These are phyloP conservation scores for Perilla frutescens DNA, from an alignment of 257 asterid genomes.

Conservation along the genomic window DNA sequence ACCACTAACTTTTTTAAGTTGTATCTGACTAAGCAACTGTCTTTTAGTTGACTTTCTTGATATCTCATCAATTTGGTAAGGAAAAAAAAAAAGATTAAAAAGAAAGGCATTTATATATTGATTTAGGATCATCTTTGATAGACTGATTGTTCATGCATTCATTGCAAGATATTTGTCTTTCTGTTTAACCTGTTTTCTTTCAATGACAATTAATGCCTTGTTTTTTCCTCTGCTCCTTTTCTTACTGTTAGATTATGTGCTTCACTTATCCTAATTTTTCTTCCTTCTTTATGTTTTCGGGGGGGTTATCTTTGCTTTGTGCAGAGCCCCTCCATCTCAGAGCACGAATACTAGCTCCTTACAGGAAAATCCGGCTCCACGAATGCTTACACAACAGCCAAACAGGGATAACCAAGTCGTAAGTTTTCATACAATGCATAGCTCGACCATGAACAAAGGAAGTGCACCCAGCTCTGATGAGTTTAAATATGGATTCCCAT, in stretches of 20 bases:
- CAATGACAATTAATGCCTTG: background rate
- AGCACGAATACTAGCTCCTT: slow-evolving; percentile 38
- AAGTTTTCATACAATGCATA: slow-evolving; percentile 35
- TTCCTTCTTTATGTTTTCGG: background rate
- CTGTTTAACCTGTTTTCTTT: background rate
- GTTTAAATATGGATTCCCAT: slow-evolving; percentile 82
- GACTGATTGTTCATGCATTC: background rate
- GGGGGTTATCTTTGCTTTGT: slow-evolving; percentile 10
- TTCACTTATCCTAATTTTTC: background rate
- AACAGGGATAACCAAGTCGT: slow-evolving; percentile 42
- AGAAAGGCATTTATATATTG: background rate
- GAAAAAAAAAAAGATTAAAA: too few species aligned
- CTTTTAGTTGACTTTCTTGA: background rate
- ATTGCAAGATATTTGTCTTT: background rate
- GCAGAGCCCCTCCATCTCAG: slow-evolving; percentile 49
- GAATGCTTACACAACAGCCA: slow-evolving; percentile 48
- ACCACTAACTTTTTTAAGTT: too few species aligned
- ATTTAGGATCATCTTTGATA: background rate
- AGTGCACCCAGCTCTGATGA: slow-evolving; percentile 53
- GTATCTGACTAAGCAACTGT: too few species aligned
- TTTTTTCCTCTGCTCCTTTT: slow-evolving; percentile 5
- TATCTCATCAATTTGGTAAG: background rate
- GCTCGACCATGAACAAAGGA: slow-evolving; percentile 42
- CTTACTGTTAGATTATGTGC: background rate
- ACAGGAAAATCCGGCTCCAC: slow-evolving; percentile 40